phyloP scores from a whole-genome alignment of 108 stramenopile species.

The Nannochloropsis salina region DNA sequence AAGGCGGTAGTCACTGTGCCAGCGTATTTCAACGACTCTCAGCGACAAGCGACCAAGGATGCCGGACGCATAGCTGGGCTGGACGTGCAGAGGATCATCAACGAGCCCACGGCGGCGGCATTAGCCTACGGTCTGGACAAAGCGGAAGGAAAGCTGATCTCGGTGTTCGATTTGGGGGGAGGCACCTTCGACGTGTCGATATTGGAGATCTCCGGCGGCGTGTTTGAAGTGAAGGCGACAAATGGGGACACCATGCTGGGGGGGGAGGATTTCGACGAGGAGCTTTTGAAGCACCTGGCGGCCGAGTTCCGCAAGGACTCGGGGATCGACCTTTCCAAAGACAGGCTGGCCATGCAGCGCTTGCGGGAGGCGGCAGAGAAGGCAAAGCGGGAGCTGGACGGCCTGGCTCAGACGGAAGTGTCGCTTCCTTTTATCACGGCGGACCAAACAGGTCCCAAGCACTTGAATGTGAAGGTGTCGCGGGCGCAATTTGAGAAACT shows the following conservation, averaged over 20 bases:
- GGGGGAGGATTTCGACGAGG: conserved; percentile 99
- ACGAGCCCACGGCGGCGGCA: conserved; percentile 99
- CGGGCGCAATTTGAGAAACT: conserved; percentile 89
- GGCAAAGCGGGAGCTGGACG: conserved; percentile 99
- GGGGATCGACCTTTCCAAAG: conserved; percentile 82
- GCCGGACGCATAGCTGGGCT: conserved; percentile 96
- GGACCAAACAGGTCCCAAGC: conserved; percentile 95
- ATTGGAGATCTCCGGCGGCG: conserved; percentile 95
- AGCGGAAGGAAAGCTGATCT: conserved; percentile 94
- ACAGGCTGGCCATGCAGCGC: conserved; percentile 95
- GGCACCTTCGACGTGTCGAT: conserved; percentile 98
- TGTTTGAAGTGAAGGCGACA: conserved; percentile 99
- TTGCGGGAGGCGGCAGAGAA: conserved; percentile 94
- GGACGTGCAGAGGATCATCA: conserved; percentile 98
- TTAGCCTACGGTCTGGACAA: conserved; percentile 99
- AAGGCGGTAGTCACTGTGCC: conserved; percentile 99
- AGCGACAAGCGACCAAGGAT: conserved; percentile 95
- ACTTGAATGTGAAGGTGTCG: conserved; percentile 84
- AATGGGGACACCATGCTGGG: conserved; percentile 99
- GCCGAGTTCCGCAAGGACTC: conserved; percentile 89
- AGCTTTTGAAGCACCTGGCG: conserved; percentile 78
- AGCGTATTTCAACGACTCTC: conserved; percentile 95
- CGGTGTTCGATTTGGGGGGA: conserved; percentile 97
- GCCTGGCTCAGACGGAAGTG: conserved; percentile 96
- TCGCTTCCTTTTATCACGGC: conserved; percentile 98